phyloP scores from a whole-genome alignment of 2,329 filamentous ascomycete species.

The Pseudohalonectria lignicola region DNA sequence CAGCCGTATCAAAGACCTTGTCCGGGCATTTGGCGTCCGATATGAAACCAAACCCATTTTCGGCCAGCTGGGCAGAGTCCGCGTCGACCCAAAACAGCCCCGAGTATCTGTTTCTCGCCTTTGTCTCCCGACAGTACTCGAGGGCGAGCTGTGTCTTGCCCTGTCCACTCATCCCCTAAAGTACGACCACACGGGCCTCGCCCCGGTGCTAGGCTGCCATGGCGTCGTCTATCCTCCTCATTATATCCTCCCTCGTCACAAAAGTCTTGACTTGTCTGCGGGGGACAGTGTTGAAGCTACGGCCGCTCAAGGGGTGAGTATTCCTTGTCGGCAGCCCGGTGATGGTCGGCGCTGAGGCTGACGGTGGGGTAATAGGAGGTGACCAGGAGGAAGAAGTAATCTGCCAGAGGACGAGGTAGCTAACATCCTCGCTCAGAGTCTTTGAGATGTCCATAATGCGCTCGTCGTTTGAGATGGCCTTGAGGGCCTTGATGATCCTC shows the following conservation, averaged over 20 bases:
- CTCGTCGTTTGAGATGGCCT: background rate
- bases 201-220: background rate
- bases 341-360: no score
- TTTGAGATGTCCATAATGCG: background rate
- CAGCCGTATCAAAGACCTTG: background rate
- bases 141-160: background rate
- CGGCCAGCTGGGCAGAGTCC: background rate
- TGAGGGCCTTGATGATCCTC: background rate
- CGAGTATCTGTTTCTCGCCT: background rate
- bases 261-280: background rate
- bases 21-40: background rate
- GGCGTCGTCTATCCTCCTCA: background rate
- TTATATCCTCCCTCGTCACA: background rate
- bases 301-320: background rate
- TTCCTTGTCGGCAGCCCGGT: no score
- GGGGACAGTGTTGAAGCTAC: background rate
- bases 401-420: background rate
- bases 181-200: background rate
- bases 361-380: no score
- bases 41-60: background rate
- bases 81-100: background rate
- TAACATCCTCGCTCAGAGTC: background rate
- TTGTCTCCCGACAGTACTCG: background rate
- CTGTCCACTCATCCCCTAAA: background rate
- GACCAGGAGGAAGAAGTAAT: no score